Conservation (phyloP, 2,329 filamentous ascomycete genomes). For the Curvularia verruculosa region DNA sequence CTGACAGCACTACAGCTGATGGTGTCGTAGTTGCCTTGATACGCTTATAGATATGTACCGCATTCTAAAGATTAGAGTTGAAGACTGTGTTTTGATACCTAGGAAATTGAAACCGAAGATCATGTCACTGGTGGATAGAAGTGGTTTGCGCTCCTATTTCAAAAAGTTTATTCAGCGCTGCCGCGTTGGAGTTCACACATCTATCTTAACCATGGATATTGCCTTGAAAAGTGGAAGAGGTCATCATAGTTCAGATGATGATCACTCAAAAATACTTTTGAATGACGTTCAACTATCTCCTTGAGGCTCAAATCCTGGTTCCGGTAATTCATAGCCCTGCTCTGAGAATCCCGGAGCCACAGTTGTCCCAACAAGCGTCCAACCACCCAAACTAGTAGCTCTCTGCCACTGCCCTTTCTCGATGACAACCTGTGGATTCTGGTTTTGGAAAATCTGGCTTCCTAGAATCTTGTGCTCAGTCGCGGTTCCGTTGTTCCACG, state of each 20-base stretch:
- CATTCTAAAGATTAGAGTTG: not conserved
- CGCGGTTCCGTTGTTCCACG: constrained; percentile 51
- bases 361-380: constrained; percentile 56
- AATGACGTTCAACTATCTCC: not conserved
- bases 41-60: too few species aligned
- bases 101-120: not conserved
- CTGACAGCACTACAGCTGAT: not conserved
- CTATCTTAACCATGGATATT: too few species aligned
- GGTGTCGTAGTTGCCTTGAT: not conserved
- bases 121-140: not conserved
- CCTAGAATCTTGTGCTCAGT: constrained; percentile 48
- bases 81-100: not conserved
- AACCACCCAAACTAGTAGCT: constrained; percentile 54
- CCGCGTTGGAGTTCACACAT: not conserved
- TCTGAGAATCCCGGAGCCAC: constrained; percentile 28
- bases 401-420: constrained; percentile 55
- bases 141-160: not conserved
- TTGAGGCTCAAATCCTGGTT: constrained; percentile 24
- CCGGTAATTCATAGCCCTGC: constrained; percentile 28
- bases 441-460: constrained; percentile 51
- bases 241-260: not conserved
- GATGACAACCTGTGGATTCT: constrained; percentile 55
- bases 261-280: too few species aligned
- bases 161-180: not conserved
- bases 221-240: not conserved